Conservation (phyloP, 495 filamentous ascomycete genomes). For the Lindgomyces ingoldianus region DNA sequence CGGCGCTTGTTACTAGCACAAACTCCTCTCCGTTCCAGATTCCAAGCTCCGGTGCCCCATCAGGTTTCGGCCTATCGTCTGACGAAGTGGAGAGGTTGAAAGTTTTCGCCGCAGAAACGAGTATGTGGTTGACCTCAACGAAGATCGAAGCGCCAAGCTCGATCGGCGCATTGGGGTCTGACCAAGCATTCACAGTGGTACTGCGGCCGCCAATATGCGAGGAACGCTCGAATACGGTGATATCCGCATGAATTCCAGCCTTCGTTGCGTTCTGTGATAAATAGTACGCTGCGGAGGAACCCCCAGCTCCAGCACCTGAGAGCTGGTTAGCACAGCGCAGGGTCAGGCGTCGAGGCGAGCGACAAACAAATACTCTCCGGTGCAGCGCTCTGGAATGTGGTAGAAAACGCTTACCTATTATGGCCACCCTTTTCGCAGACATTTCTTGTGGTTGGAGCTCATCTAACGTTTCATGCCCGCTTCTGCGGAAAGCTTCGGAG, state of each 20-base stretch:
- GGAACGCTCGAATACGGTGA: constrained; percentile 86
- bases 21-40: constrained; percentile 84
- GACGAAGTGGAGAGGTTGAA: constrained; percentile 62
- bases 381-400: no score
- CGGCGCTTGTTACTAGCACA: constrained; percentile 60
- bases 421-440: constrained; percentile 32
- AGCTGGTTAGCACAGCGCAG: neutral
- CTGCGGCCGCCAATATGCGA: constrained; percentile 82
- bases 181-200: constrained; percentile 81
- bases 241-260: constrained; percentile 58
- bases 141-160: constrained; percentile 95
- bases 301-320: constrained; percentile 85
- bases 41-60: constrained; percentile 58
- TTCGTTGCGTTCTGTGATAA: constrained; percentile 67
- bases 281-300: constrained; percentile 83
- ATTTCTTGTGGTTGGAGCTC: neutral
- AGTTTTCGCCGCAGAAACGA: constrained; percentile 70
- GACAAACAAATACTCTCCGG: no score
- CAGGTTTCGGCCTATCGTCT: constrained; percentile 32
- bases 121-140: constrained; percentile 79
- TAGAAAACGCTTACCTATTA: constrained; percentile 34
- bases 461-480: neutral
- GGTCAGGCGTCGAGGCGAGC: neutral
- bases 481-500: neutral
- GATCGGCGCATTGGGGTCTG: constrained; percentile 66